Evolutionary conservation across 805 yeast species (phyloP).

Genomic region (Phaffomyces opuntiae): DNA sequence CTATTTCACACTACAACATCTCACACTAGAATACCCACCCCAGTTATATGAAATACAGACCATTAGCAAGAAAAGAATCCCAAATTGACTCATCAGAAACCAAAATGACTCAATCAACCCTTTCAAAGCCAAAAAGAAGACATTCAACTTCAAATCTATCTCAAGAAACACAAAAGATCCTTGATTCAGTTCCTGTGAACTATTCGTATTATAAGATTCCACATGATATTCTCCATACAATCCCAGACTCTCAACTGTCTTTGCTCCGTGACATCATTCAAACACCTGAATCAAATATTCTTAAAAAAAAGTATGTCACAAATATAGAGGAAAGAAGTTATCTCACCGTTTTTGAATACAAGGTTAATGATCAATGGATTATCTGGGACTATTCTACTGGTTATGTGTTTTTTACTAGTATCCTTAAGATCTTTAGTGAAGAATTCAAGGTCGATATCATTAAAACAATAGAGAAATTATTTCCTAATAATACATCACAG

Average conservation of each 20-base stretch:
- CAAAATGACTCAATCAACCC: too few relatives aligned
- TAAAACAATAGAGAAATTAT: conserved; percentile 39
- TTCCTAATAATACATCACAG: conserved; percentile 15
- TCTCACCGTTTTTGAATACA: conserved; percentile 67
- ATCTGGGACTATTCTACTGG: conserved; percentile 80
- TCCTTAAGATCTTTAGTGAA: conserved; percentile 68
- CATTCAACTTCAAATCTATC: background rate
- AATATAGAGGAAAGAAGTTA: conserved; percentile 65
- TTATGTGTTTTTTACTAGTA: conserved; percentile 78
- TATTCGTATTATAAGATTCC: conserved; percentile 14
- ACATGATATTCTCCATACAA: conserved; percentile 9
- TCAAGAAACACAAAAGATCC: conserved; percentile 9
- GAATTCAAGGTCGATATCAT: conserved; percentile 72
- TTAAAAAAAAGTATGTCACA: conserved; percentile 55
- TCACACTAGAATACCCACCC: background rate
- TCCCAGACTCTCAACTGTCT: conserved; percentile 18
- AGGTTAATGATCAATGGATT: conserved; percentile 52
- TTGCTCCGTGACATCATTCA: conserved; percentile 4
- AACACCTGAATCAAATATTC: conserved; percentile 7
- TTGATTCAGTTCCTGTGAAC: conserved; percentile 15
- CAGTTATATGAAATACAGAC: conserved; percentile 1
- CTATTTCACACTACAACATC: background rate
- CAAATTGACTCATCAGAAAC: background rate
- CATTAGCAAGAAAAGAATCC: conserved; percentile 3
- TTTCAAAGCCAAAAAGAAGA: background rate